phyloP scores from a whole-genome alignment of 2,329 filamentous ascomycete species.

The Monilinia fructigena region DNA sequence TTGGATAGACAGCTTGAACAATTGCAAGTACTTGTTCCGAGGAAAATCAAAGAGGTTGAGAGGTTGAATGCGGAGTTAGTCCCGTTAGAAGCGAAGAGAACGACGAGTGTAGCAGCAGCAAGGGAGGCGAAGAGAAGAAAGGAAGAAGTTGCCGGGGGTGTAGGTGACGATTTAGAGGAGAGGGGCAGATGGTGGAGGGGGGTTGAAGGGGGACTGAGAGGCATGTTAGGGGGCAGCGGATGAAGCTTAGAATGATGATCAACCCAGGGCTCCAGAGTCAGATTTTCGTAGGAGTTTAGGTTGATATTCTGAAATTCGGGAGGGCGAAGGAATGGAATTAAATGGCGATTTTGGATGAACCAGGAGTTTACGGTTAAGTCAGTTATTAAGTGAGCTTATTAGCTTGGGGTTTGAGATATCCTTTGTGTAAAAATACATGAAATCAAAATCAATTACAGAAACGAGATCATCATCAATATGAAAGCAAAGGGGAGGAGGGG shows the following conservation, averaged over 20 bases:
- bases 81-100: slow-evolving; percentile 65
- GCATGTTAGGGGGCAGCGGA: slow-evolving; percentile 60
- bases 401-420: not conserved
- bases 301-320: not conserved
- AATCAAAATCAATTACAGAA: no score
- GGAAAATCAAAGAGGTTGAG: slow-evolving; percentile 66
- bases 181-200: slow-evolving; percentile 72
- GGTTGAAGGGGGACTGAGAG: slow-evolving; percentile 61
- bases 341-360: not conserved
- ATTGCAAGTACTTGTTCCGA: slow-evolving; percentile 60
- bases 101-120: slow-evolving; percentile 65
- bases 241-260: not conserved
- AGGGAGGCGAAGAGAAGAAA: slow-evolving; percentile 67
- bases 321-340: not conserved
- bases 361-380: not conserved
- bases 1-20: slow-evolving; percentile 64
- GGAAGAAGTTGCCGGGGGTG: slow-evolving; percentile 63
- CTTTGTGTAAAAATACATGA: not conserved
- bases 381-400: not conserved
- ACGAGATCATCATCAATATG: no score
- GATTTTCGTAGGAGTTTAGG: not conserved
- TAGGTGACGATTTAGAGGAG: slow-evolving; percentile 72
- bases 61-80: slow-evolving; percentile 65
- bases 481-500: no score
- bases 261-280: not conserved